phyloP scores from a whole-genome alignment of 1,284 basidiomycete species.

The Puccinia polysora region DNA sequence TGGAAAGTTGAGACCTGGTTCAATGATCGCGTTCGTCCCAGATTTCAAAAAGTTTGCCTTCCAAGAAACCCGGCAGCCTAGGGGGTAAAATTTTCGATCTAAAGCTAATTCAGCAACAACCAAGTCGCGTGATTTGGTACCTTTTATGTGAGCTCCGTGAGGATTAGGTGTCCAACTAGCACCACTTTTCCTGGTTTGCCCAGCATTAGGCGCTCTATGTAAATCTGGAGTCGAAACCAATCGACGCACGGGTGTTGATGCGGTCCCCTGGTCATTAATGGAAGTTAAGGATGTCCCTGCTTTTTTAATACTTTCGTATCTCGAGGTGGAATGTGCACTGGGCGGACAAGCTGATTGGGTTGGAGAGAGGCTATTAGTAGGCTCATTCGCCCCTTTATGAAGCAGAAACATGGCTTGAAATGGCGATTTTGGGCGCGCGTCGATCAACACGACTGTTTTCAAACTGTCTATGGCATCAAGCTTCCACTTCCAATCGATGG shows the following conservation, averaged over 20 bases:
- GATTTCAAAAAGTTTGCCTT: slow-evolving; percentile 23
- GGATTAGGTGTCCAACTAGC: slow-evolving; percentile 47
- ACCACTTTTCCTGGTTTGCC: slow-evolving; percentile 49
- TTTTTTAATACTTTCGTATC: slow-evolving; percentile 10
- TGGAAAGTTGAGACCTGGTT: slow-evolving; percentile 45
- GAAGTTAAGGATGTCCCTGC: slow-evolving; percentile 8
- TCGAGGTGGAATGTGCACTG: slow-evolving; percentile 20
- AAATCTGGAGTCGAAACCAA: slow-evolving; percentile 46
- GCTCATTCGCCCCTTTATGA: slow-evolving; percentile 28
- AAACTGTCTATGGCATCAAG: slow-evolving; percentile 8
- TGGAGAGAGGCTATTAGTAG: neutral
- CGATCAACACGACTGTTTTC: slow-evolving; percentile 10
- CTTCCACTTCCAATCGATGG: slow-evolving; percentile 44
- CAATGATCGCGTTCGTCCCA: slow-evolving; percentile 7
- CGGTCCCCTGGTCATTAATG: neutral
- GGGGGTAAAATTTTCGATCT: slow-evolving; percentile 68
- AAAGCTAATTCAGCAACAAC: slow-evolving; percentile 68
- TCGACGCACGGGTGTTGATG: slow-evolving; percentile 18
- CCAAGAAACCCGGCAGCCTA: slow-evolving; percentile 62
- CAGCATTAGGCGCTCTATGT: slow-evolving; percentile 49
- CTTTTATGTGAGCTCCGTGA: slow-evolving; percentile 50
- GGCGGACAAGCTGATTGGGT: neutral
- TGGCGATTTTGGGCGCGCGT: neutral
- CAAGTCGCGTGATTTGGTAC: slow-evolving; percentile 57
- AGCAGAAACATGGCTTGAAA: slow-evolving; percentile 35